Percentiles rank a stretch among this genome's conserved stretches.
Evolutionary conservation across 371 early-diverging fungal genomes (phyloP).

Genomic region (Apophysomyces sp.): DNA sequence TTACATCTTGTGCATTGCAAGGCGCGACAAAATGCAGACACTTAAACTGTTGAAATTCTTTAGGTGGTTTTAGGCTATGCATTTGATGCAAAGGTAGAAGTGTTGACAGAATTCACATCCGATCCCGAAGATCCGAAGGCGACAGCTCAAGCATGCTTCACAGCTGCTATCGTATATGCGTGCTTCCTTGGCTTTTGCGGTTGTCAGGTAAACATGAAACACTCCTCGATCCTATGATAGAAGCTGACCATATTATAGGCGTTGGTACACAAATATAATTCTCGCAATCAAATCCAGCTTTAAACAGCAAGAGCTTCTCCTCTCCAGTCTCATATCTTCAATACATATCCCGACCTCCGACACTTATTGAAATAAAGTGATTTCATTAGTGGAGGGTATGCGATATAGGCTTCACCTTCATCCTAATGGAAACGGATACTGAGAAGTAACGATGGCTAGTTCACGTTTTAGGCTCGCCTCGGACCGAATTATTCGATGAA

Average conservation of each 20-base stretch:
- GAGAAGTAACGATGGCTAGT: too few species aligned
- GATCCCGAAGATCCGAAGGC: slow-evolving; percentile 66
- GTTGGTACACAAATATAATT: slow-evolving; percentile 50
- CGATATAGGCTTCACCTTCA: too few species aligned
- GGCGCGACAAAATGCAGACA: neutral
- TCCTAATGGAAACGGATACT: too few species aligned
- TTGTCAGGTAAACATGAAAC: slow-evolving; percentile 53
- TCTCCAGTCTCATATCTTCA: neutral
- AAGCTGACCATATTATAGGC: slow-evolving; percentile 10
- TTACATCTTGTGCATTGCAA: neutral
- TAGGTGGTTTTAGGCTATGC: slow-evolving; percentile 61
- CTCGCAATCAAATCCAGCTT: slow-evolving; percentile 51
- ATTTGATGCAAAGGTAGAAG: slow-evolving; percentile 64
- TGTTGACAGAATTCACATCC: slow-evolving; percentile 58
- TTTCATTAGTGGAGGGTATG: neutral
- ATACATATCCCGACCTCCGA: neutral
- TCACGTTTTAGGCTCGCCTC: too few species aligned
- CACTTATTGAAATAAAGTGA: neutral
- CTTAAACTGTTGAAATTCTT: neutral
- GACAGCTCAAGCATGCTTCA: slow-evolving; percentile 65
- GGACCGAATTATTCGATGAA: too few species aligned
- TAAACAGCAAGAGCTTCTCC: slow-evolving; percentile 12
- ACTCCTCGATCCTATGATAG: neutral
- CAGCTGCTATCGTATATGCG: slow-evolving; percentile 69
- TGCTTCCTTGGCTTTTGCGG: slow-evolving; percentile 67